Evolutionary conservation across 371 early-diverging fungal species (phyloP).

Genomic region (Rhizomucor miehei): DNA sequence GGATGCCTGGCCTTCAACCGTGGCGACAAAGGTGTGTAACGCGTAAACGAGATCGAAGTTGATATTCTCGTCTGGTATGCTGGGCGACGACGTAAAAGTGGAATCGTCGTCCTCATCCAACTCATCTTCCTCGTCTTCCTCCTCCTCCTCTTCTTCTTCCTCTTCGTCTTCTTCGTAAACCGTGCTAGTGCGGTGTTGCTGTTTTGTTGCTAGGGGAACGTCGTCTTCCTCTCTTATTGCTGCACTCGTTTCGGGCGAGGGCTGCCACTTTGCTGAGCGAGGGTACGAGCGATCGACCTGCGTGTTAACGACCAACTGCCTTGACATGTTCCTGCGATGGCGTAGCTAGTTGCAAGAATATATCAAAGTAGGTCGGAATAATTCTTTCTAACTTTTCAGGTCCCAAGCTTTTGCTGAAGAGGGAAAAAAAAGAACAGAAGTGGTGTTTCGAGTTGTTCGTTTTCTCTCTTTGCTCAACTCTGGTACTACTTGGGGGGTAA

Average conservation of each 20-base stretch:
- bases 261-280: conserved; percentile 15
- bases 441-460: conserved; percentile 7
- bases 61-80: conserved; percentile 73
- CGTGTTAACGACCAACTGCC: conserved; percentile 20
- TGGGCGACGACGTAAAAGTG: conserved; percentile 41
- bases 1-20: conserved; percentile 91
- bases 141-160: conserved; percentile 32
- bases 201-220: conserved; percentile 2
- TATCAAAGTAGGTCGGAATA: not conserved
- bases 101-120: conserved; percentile 48
- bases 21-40: conserved; percentile 90
- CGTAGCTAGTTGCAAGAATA: not conserved
- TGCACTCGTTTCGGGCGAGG: conserved; percentile 16
- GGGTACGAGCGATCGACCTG: conserved; percentile 18
- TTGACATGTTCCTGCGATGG: conserved; percentile 11
- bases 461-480: not conserved
- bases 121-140: conserved; percentile 42
- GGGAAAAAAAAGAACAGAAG: conserved; percentile 6
- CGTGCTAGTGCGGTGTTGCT: conserved; percentile 21
- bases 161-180: conserved; percentile 33
- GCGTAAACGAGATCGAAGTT: conserved; percentile 85
- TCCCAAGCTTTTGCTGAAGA: not conserved
- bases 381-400: not conserved
- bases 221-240: conserved; percentile 13
- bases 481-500: no score